Evolutionary conservation across 106 monocot genomes (phyloP).

Genomic region (Dendrobium officinale): DNA sequence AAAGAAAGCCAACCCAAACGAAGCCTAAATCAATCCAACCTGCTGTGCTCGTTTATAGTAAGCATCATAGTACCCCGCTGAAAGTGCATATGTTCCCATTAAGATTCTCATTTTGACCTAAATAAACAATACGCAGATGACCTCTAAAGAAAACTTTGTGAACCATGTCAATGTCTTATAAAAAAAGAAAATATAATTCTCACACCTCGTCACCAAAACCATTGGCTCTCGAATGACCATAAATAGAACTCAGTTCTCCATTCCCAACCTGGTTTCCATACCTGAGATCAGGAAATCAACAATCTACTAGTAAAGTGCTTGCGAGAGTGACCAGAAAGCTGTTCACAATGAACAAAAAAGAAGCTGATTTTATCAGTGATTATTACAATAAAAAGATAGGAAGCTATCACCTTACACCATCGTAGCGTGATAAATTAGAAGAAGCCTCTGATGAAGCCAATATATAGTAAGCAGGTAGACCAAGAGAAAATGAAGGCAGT

Average conservation of each 20-base stretch:
- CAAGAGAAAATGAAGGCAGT: slow-evolving; percentile 86
- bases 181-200: neutral
- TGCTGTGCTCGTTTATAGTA: slow-evolving; percentile 96
- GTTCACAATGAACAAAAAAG: neutral
- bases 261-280: slow-evolving; percentile 74
- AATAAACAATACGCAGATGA: slow-evolving; percentile 1
- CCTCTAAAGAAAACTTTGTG: neutral
- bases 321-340: neutral
- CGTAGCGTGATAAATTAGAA: slow-evolving; percentile 96
- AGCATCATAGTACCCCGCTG: slow-evolving; percentile 95
- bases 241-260: slow-evolving; percentile 63
- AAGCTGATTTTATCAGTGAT: neutral
- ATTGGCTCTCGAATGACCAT: slow-evolving; percentile 70
- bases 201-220: slow-evolving; percentile 86
- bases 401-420: slow-evolving; percentile 78
- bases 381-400: neutral
- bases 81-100: slow-evolving; percentile 98
- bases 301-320: neutral
- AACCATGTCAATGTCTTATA: neutral
- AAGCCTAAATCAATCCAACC: slow-evolving; percentile 27
- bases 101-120: slow-evolving; percentile 99
- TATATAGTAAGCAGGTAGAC: slow-evolving; percentile 94
- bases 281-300: slow-evolving; percentile 24
- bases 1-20: too few species aligned
- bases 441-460: slow-evolving; percentile 94